phyloP scores from a whole-genome alignment of 768 basidiomycete genomes.

The Suillus hirtellus region DNA sequence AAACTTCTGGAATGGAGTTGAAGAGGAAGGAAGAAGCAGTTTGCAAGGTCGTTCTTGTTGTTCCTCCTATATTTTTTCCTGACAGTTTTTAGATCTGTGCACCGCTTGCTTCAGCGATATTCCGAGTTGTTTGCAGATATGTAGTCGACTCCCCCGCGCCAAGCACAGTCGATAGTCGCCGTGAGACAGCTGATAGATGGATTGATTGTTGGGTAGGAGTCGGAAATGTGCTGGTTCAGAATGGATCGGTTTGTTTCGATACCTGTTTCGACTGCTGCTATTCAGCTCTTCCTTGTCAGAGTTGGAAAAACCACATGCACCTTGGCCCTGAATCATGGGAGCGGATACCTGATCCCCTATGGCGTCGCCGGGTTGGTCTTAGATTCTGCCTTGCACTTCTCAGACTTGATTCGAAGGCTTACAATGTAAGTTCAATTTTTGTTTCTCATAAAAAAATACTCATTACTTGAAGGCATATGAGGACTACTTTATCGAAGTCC shows the following conservation, averaged over 20 bases:
- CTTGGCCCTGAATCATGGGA: conserved; percentile 55
- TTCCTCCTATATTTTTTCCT: neutral
- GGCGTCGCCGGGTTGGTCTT: conserved; percentile 60
- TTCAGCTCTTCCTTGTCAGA: conserved; percentile 35
- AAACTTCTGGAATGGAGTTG: conserved; percentile 27
- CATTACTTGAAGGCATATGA: conserved; percentile 39
- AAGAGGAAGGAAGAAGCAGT: conserved; percentile 49
- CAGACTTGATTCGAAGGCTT: conserved; percentile 59
- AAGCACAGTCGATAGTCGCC: conserved; percentile 21
- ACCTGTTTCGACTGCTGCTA: neutral
- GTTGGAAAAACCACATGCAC: conserved; percentile 61
- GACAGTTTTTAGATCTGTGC: neutral
- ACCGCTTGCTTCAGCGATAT: conserved; percentile 52
- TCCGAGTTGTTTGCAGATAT: conserved; percentile 52
- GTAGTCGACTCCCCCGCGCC: conserved; percentile 36
- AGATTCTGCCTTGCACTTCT: conserved; percentile 60
- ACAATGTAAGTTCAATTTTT: conserved; percentile 44
- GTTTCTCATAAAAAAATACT: conserved; percentile 3
- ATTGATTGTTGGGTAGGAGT: conserved; percentile 77
- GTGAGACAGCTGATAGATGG: conserved; percentile 51
- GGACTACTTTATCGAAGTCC: conserved; percentile 52
- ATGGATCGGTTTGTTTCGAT: conserved; percentile 25
- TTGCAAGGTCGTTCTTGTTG: conserved; percentile 43
- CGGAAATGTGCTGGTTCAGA: conserved; percentile 58
- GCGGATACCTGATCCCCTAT: conserved; percentile 49